Evolutionary conservation across 805 yeast genomes (phyloP), one percentile per base, ranked within the genome.

Genomic region (Yarrowia hollandica): DNA sequence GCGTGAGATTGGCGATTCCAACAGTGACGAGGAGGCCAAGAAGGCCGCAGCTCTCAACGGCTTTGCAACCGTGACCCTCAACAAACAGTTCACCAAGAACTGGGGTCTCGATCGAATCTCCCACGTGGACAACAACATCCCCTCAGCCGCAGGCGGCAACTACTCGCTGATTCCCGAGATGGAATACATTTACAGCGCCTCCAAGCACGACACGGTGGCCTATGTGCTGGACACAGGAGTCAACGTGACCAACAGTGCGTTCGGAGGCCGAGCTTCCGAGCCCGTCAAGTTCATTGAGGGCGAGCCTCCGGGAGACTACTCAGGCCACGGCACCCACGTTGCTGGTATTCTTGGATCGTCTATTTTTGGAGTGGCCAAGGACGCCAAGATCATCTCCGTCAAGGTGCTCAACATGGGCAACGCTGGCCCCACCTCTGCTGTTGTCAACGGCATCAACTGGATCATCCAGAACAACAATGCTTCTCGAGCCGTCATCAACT

Each of bases 301-400:
- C 67, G 89, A 83, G 66, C 79, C 79, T 58, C 31, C n/a, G 5
- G 90, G 85, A 65, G 96, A 91, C 71, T 94, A 90, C 57, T 87
- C 88, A 67, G 97, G 97, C 55, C 97, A 90, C 74, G 97, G 97
- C 68, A 89, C 96, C 44, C 97, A 90, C 69, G 89, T 95, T 76
- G 96, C 97, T 15, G 97, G 96, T 74, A 89, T 95, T 31, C 88
- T 91, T 1, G 56, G 41, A 12, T 33, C 41, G 6, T 16, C 38
- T 2, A 22, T 30, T 3, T 48, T 48, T 48, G 56, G 56, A 23
- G 56, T 34, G 10, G 33, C 34, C 19, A 54, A 54, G 22, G 21
- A 25, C 28, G 25, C 59, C 35, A 14, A 22, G 18, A 54, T 54
- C 19, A 21, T 54, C 15, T 18, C 34, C 2, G 46, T 54, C 35